phyloP scores from a whole-genome alignment of 805 yeast species.

The Clavispora fructus region DNA sequence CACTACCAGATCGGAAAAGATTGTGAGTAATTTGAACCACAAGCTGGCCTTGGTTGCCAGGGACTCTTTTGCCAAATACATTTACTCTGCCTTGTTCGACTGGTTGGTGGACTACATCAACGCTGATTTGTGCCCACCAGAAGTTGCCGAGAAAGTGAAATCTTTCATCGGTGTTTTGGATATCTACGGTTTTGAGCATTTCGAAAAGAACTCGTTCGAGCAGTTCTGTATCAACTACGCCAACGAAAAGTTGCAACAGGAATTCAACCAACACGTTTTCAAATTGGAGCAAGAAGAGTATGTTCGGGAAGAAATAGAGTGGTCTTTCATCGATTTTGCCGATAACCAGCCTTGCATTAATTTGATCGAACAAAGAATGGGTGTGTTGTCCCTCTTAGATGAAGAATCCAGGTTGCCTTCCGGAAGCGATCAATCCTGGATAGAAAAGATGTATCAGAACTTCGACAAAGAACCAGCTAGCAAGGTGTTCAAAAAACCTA shows the following conservation, averaged over 20 bases:
- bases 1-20: slow-evolving; percentile 86
- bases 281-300: slow-evolving; percentile 96
- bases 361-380: slow-evolving; percentile 82
- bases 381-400: slow-evolving; percentile 81
- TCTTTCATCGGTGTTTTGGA: slow-evolving; percentile 94
- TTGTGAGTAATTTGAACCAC: slow-evolving; percentile 74
- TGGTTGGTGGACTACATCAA: slow-evolving; percentile 90
- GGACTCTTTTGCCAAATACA: slow-evolving; percentile 94
- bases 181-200: slow-evolving; percentile 97
- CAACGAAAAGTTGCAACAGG: slow-evolving; percentile 94
- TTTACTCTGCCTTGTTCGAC: slow-evolving; percentile 87
- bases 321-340: slow-evolving; percentile 93
- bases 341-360: slow-evolving; percentile 97
- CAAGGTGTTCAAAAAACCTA: slow-evolving; percentile 81
- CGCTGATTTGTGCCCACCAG: slow-evolving; percentile 72
- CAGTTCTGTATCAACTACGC: slow-evolving; percentile 97
- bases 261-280: slow-evolving; percentile 95
- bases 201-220: slow-evolving; percentile 89
- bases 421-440: slow-evolving; percentile 90
- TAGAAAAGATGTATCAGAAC: slow-evolving; percentile 81
- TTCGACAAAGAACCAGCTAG: slow-evolving; percentile 73
- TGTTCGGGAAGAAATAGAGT: slow-evolving; percentile 84
- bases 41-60: slow-evolving; percentile 86
- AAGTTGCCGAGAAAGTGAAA: slow-evolving; percentile 50
- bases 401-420: slow-evolving; percentile 95